Base-by-base conservation (phyloP, 2,329 filamentous ascomycete genomes). In the Orbilia oligospora region DNA sequence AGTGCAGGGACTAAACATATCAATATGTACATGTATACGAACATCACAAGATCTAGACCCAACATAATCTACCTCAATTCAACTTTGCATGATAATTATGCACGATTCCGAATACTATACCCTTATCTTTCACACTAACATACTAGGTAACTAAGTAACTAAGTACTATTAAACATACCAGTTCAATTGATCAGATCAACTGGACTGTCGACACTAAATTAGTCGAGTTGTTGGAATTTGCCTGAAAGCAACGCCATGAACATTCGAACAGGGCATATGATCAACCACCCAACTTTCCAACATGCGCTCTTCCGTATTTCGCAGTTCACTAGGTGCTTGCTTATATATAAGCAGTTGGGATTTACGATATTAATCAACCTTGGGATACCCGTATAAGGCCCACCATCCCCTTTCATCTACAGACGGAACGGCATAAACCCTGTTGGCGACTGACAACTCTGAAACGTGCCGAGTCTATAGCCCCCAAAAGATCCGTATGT, bases 381-480 rank as follows among this genome's bases (percentile, higher is more conserved):
- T n/a, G n/a, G n/a, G n/a, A n/a, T n/a, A 44, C 41, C 14, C 14
- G 41, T 44, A 44, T 44, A 46, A 41, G 9, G 38, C 5, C n/a
- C n/a, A 20, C 44, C 44, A 20, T 46, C 44, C 44, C n/a, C 18
- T 46, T 46, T 46, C 44, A 46, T 46, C 44, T 46, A 46, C n/a
- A 46, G 10, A 46, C 44, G n/a, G 48, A 51, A 24, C 48, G 48
- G 48, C 48, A 51, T 16, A 51, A 24, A 51, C 48, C 48, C 48
- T 51, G 48, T 24, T 24, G 20, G 48, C 10, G 48, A 24, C 22
- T 8, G 20, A 24, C 48, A 51, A 51, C 48, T 51, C 48, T 51
- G 48, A 51, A 51, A 51, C 48, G 48, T 27, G 48, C 48, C 48
- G 48, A 51, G 48, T 51, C 48, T 27, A 49, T n/a, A 46, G n/a